A percentile compares a stretch with the other conserved stretches of the same genome.
Evolutionary conservation across 768 basidiomycete genomes (phyloP).

Genomic region (Boletellus ananas): DNA sequence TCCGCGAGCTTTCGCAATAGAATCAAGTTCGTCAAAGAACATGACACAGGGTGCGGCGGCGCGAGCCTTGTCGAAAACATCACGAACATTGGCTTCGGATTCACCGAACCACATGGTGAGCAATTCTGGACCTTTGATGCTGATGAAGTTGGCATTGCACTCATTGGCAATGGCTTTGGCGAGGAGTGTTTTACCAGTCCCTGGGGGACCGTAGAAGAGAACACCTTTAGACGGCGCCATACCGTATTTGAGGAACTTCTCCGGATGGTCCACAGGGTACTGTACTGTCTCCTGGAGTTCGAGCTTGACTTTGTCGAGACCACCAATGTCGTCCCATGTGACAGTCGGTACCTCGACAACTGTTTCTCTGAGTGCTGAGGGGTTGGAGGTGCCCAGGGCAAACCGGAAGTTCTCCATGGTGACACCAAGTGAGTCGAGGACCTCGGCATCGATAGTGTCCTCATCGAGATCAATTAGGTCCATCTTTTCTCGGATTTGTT

Average conservation of each 20-base stretch:
- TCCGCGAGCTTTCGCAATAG: conserved; percentile 97
- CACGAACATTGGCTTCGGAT: conserved; percentile 99
- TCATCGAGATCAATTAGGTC: conserved; percentile 93
- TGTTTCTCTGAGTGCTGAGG: conserved; percentile 97
- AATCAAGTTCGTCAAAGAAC: conserved; percentile 99
- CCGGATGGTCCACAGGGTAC: conserved; percentile 99
- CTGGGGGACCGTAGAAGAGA: conserved; percentile 98
- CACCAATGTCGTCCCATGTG: conserved; percentile 99
- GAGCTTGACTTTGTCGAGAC: conserved; percentile 98
- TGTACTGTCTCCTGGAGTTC: conserved; percentile 99
- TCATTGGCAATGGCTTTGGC: conserved; percentile 99
- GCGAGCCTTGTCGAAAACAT: conserved; percentile 99
- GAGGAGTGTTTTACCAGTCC: conserved; percentile 98
- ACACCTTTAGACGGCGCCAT: conserved; percentile 99
- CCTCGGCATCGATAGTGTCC: conserved; percentile 99
- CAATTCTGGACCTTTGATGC: conserved; percentile 98
- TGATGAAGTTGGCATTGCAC: conserved; percentile 99
- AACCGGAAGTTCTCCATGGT: conserved; percentile 99
- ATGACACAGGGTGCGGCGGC: conserved; percentile 99
- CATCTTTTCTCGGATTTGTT: conserved; percentile 99
- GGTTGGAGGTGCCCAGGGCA: conserved; percentile 95
- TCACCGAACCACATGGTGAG: conserved; percentile 99
- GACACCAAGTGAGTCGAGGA: conserved; percentile 96
- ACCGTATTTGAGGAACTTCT: conserved; percentile 99
- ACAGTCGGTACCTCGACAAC: conserved; percentile 99